phyloP scores from a whole-genome alignment of 768 basidiomycete species.

The Pleurotus eryngii region DNA sequence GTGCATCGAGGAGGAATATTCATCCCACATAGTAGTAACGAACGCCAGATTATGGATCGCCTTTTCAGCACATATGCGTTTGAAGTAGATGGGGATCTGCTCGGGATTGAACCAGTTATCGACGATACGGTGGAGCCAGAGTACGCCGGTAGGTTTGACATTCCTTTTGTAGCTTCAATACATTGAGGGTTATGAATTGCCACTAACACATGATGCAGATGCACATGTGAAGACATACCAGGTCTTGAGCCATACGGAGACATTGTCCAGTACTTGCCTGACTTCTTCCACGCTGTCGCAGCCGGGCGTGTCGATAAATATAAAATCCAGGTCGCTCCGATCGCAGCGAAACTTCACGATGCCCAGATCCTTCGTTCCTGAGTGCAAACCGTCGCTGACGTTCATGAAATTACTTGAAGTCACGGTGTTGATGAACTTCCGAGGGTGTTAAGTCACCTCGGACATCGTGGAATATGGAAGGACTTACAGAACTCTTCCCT shows the following conservation, averaged over 20 bases:
- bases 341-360: conserved; percentile 6
- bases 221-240: not conserved
- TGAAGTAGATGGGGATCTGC: not conserved
- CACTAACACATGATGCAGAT: too few relatives aligned
- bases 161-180: not conserved
- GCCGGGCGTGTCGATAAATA: conserved; percentile 6
- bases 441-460: not conserved
- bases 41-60: not conserved
- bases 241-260: not conserved
- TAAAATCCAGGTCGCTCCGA: conserved; percentile 6
- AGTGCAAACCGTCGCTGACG: not conserved
- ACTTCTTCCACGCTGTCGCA: conserved; percentile 4
- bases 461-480: not conserved
- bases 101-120: conserved; percentile 1
- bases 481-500: conserved; percentile 5
- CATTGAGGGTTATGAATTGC: not conserved
- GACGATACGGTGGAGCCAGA: conserved; percentile 8
- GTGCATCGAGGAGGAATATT: not conserved
- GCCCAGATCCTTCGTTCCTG: conserved; percentile 1
- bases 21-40: conserved; percentile 6
- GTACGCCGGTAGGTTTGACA: conserved; percentile 2
- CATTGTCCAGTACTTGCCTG: not conserved
- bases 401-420: not conserved
- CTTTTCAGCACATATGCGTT: not conserved
- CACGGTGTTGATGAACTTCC: conserved; percentile 4